Percentiles rank a stretch among this genome's conserved stretches.
phyloP scores from a whole-genome alignment of 306 rosid species.

The Fragaria ananassa region DNA sequence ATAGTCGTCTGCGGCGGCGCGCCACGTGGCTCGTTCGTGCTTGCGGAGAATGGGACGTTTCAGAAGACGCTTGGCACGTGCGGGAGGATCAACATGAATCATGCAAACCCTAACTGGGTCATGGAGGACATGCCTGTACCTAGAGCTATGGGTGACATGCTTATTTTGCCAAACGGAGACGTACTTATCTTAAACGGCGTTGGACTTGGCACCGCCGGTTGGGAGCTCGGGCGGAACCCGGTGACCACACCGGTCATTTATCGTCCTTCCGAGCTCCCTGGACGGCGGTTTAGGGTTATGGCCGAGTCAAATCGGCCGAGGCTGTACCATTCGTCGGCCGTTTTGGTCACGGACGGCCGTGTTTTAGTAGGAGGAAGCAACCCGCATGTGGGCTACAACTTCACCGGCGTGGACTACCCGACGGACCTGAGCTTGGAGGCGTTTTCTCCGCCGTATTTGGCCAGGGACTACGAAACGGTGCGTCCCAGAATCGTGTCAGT shows the following conservation, averaged over 20 bases:
- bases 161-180: conserved; percentile 61
- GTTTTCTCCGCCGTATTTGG: conserved; percentile 65
- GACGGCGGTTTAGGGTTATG: conserved; percentile 37
- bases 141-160: conserved; percentile 74
- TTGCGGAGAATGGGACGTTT: conserved; percentile 31
- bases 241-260: conserved; percentile 48
- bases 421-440: conserved; percentile 78
- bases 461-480: conserved; percentile 8
- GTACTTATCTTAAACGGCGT: conserved; percentile 62
- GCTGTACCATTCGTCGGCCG: conserved; percentile 63
- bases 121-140: conserved; percentile 69
- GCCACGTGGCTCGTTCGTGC: conserved; percentile 31
- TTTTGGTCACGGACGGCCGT: conserved; percentile 53
- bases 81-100: conserved; percentile 46
- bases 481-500: conserved; percentile 41
- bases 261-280: conserved; percentile 10
- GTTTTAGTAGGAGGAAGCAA: conserved; percentile 76
- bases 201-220: conserved; percentile 58
- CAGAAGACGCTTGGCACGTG: conserved; percentile 39
- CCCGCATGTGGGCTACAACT: conserved; percentile 56
- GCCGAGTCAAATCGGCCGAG: conserved; percentile 42
- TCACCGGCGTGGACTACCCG: conserved; percentile 54
- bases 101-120: conserved; percentile 51
- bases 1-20: conserved; percentile 75
- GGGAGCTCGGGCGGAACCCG: conserved; percentile 54